Base-by-base conservation (phyloP, 1,284 basidiomycete species). In the Anthracocystis panici-leucophaei region DNA sequence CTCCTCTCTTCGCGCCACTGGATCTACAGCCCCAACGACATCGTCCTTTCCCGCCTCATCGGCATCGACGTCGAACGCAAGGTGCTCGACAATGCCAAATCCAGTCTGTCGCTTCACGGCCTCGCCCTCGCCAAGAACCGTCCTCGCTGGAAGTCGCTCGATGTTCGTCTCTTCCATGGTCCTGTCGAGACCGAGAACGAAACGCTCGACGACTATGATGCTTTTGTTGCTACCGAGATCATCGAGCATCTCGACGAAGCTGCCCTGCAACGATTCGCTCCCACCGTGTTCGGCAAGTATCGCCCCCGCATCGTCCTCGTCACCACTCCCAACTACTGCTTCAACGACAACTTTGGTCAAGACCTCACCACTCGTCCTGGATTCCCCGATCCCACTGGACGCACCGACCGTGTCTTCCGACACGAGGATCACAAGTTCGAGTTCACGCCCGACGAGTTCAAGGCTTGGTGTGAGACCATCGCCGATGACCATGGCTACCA, bases 401-500 rank as follows among this genome's bases (percentile, higher is more conserved):
- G 93, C n/a, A 89, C 88, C 8, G 80, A 86, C 50, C 86, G 88
- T 11, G 85, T 88, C 23, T 89, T 89, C 84, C 82, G 95, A 62
- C 91, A 97, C 83, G 84, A 87, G 21, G 95, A 97, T 81, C 95
- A 97, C 86, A 93, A 95, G 83, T 93, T 96, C 79, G 95, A 97
- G 85, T 96, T 93, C 92, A 96, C 93, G 0, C 85, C 87, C 0
- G 89, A 89, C 3, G 95, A 97, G 83, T 97, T 95, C 84, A 83
- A 86, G 31, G 78, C 81, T 10, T 97, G 93, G 92, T 94, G 92
- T 83, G 79, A 86, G 25, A 84, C 83, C 0, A 88, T 88, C 3
- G 92, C 92, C 0, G 85, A 85, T 10, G 89, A 90, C 67, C 95
- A 92, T 91, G 93, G 92, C 6, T 95, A 93, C 74, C 86, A 87